Evolutionary conservation across 352 stramenopile species (phyloP), one percentile per base, ranked within the genome.

Genomic region (Phytopythium vexans): DNA sequence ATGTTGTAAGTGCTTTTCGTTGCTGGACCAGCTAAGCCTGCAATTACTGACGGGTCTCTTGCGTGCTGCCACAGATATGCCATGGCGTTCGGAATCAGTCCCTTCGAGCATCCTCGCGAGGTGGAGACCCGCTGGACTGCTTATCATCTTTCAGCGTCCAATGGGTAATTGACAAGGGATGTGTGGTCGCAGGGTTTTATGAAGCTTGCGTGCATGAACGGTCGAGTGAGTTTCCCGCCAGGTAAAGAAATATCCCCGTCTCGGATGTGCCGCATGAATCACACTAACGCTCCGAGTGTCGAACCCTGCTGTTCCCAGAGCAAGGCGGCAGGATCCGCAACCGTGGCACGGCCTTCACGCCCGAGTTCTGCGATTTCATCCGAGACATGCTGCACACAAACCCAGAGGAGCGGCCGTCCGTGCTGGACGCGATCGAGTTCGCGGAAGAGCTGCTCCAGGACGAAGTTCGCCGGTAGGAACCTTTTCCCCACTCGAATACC

Each of bases 301-400:
- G 0, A 44, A 21, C 12, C 51, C 14, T 27, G 21, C 21, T 27
- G 9, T 34, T 52, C 38, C 6, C 39, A 87, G 83, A 85, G 46
- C 74, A 90, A 90, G 65, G 54, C 5, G 77, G 82, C 9, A 70
- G 77, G 12, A 68, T 92, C 16, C 74, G 72, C 43, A 68, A 92
- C 43, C 77, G 82, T 15, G 84, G 71, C 31, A 76, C 77, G 46
- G 62, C 77, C 40, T 94, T 86, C 65, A 81, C 82, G 33, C 55
- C 62, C 56, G 85, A 94, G 54, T 94, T 94, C 47, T 93, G 82
- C 57, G 82, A 94, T 37, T 94, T 94, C 36, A 92, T 94, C 41
- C 80, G 80, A 6, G 82, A 93, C 42, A 94, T 94, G 85, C 73
- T 94, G 39, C 82, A 91, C 44, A 80, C 74, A 33, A 90, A 92